These are phyloP conservation scores for Xylariaceae sp. DNA, from an alignment of 2,329 filamentous ascomycete genomes.

Conservation along the genomic window DNA sequence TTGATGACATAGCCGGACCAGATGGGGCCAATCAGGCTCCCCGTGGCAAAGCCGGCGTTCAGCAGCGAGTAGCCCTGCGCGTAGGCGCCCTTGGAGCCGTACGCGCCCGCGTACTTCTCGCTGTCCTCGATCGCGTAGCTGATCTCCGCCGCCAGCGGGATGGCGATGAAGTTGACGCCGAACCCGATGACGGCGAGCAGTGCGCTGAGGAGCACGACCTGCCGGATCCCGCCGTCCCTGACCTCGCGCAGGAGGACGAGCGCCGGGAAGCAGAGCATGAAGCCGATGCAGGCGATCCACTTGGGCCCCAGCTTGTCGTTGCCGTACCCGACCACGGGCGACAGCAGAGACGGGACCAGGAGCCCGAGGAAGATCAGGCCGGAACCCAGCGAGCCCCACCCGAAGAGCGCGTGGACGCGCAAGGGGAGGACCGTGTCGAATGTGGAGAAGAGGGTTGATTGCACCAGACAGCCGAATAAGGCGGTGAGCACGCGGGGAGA, in stretches of 20 bases:
- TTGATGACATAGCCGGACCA: not conserved
- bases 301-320: not conserved
- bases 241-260: not conserved
- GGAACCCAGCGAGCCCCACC: not conserved
- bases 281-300: not conserved
- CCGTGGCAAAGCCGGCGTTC: not conserved
- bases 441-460: not conserved
- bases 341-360: not conserved
- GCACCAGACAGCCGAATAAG: not conserved
- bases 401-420: not conserved
- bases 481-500: not conserved
- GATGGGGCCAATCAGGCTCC: not conserved
- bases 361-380: not conserved
- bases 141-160: not conserved
- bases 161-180: not conserved
- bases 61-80: not conserved
- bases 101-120: not conserved
- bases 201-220: not conserved
- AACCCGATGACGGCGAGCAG: not conserved
- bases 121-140: not conserved
- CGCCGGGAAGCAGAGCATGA: not conserved
- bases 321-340: not conserved
- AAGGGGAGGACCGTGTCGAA: constrained; percentile 1
- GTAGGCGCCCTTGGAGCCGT: not conserved
- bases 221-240: not conserved